Percentiles rank a stretch among this genome's conserved stretches.
phyloP scores from a whole-genome alignment of 2,329 filamentous ascomycete species.

The Polytolypa hystricis region DNA sequence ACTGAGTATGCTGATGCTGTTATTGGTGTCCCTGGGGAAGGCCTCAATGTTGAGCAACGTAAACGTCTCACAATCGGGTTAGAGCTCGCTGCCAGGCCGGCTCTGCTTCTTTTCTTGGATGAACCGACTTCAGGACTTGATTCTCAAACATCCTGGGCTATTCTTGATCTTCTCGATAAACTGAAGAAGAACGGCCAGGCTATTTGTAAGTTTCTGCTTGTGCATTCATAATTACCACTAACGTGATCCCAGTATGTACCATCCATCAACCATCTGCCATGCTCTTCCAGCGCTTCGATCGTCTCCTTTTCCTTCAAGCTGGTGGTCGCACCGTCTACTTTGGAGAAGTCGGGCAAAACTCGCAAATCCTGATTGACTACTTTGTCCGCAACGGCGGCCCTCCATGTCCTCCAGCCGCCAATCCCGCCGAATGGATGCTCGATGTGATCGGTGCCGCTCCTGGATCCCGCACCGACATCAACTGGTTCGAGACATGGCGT shows the following conservation, averaged over 20 bases:
- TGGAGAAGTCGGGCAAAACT: constrained; percentile 52
- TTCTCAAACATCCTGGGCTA: constrained; percentile 86
- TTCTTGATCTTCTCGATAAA: constrained; percentile 76
- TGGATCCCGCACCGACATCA: constrained; percentile 14
- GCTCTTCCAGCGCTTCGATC: constrained; percentile 76
- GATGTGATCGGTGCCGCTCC: constrained; percentile 26
- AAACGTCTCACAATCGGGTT: constrained; percentile 85
- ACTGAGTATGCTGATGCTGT: constrained; percentile 82
- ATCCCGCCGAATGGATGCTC: constrained; percentile 68
- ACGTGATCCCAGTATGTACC: too few species aligned
- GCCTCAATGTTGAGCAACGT: constrained; percentile 51
- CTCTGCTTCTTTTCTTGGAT: constrained; percentile 79
- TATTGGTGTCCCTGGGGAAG: constrained; percentile 77
- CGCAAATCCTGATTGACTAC: constrained; percentile 46
- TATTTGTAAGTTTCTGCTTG: too few species aligned
- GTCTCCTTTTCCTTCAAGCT: constrained; percentile 50
- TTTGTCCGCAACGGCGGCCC: constrained; percentile 56
- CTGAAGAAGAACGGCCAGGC: constrained; percentile 80
- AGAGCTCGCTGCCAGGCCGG: constrained; percentile 82
- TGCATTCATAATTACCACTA: too few species aligned
- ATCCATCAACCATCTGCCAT: constrained; percentile 93
- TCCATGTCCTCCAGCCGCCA: constrained; percentile 49
- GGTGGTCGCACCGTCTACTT: constrained; percentile 60
- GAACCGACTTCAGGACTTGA: constrained; percentile 91
- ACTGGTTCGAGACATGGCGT: constrained; percentile 44